Base-by-base conservation (phyloP, 2,329 filamentous ascomycete species). In the Xylaria sp. region DNA sequence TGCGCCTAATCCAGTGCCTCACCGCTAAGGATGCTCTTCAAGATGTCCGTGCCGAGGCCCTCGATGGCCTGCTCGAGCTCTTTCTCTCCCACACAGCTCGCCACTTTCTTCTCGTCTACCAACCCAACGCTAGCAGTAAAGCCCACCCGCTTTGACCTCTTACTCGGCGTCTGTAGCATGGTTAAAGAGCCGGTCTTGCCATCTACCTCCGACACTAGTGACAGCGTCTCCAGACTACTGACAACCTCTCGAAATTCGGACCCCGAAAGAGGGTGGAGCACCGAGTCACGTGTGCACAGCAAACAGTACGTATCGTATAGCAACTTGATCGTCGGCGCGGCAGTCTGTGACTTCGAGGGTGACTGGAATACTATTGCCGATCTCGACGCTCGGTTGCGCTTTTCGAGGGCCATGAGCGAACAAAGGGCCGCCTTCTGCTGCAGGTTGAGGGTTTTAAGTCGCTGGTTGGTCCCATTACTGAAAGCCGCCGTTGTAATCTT, bases 401-500 rank as follows among this genome's bases (percentile, higher is more conserved):
- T 92, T 75, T 97, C 94, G n/a, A 95, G 87, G 2, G 92, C 92
- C 40, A 94, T 84, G 14, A 99, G 83, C 0, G 94, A 88, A 78
- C 95, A 99, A 9, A 99, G 83, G 0, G 94, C 93, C 3, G 94
- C 95, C 76, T 97, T 98, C 77, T 99, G 95, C 74, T 99, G 96
- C 2, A 99, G 84, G 74, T 98, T 99, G 60, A 99, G 86, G 4
- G 89, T 88, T 76, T 91, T 90, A 14, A 99, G 86, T 61, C 95
- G 87, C 70, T 97, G 92, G 12, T 84, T 87, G 1, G 93, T 91
- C 37, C 94, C 94, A 70, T 97, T 94, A 75, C 91, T 92, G 77
- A 99, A 97, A 1, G 92, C 91, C 3, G 92, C 88, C 0, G 94
- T 88, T 0, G 95, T 97, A 64, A 98, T 89, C 71, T 92, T 93